Percentiles rank a stretch among this genome's conserved stretches.
These are phyloP conservation scores for Penicillium chermesinum DNA, from an alignment of 495 filamentous ascomycete species.

Conservation along the genomic window DNA sequence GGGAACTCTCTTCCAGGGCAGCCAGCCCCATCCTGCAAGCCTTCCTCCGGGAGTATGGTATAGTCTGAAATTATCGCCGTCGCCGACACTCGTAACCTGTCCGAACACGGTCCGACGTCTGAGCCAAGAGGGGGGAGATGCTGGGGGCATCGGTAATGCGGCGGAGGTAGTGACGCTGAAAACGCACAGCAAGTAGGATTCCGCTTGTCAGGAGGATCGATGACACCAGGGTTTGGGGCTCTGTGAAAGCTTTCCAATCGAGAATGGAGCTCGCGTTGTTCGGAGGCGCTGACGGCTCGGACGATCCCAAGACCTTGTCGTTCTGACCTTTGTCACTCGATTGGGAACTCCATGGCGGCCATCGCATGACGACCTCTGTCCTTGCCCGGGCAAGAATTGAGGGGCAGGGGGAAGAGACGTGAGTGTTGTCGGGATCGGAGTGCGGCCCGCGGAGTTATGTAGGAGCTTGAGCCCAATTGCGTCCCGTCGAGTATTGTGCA, in stretches of 20 bases:
- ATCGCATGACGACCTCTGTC: constrained; percentile 46
- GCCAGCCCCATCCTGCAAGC: constrained; percentile 85
- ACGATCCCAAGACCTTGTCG: constrained; percentile 8
- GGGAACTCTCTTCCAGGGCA: constrained; percentile 69
- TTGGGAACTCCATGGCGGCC: constrained; percentile 46
- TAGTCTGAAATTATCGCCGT: constrained; percentile 90
- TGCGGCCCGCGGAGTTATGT: constrained; percentile 2
- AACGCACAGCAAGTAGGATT: constrained; percentile 51
- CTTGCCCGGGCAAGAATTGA: constrained; percentile 9
- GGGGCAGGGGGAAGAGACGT: constrained; percentile 7
- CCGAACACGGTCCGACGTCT: constrained; percentile 73
- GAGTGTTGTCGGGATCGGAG: constrained; percentile 10
- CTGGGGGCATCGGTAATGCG: constrained; percentile 69
- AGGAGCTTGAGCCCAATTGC: no score
- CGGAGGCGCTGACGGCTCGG: constrained; percentile 13
- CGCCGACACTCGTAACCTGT: constrained; percentile 85
- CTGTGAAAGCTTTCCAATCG: constrained; percentile 64
- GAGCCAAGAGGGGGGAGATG: constrained; percentile 63
- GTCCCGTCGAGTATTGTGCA: no score
- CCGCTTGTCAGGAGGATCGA: constrained; percentile 64
- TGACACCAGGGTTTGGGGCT: constrained; percentile 60
- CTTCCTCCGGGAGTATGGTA: constrained; percentile 92
- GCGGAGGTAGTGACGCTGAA: constrained; percentile 62
- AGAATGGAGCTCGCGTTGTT: constrained; percentile 11
- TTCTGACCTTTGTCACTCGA: constrained; percentile 24